Evolutionary conservation across 805 yeast genomes (phyloP).

Genomic region (Ogataea pignaliae): DNA sequence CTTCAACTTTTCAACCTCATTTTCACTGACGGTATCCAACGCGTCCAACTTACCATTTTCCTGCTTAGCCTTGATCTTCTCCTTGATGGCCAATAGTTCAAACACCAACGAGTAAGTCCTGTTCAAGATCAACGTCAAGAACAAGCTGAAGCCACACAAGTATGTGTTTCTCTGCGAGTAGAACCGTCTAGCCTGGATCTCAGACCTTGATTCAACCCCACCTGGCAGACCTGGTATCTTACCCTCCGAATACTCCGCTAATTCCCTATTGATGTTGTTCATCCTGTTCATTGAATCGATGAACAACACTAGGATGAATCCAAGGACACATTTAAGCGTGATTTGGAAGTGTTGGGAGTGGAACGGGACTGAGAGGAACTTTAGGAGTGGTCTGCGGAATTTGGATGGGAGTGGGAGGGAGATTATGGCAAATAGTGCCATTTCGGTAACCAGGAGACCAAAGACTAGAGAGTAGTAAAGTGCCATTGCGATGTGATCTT

Average conservation of each 20-base stretch:
- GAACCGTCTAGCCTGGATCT: conserved; percentile 84
- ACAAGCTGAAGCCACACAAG: conserved; percentile 90
- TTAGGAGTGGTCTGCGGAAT: conserved; percentile 63
- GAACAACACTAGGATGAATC: conserved; percentile 78
- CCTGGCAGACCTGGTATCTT: conserved; percentile 28
- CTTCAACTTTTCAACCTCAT: conserved; percentile 45
- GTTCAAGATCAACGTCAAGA: conserved; percentile 77
- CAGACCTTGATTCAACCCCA: conserved; percentile 60
- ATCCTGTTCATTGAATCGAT: conserved; percentile 87
- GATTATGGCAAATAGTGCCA: conserved; percentile 70
- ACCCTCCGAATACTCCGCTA: conserved; percentile 30
- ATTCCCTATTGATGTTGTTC: conserved; percentile 60
- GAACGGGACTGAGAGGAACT: conserved; percentile 63
- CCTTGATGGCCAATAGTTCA: conserved; percentile 65
- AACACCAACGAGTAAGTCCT: conserved; percentile 80
- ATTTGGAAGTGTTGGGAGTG: conserved; percentile 67
- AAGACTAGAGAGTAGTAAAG: conserved; percentile 43
- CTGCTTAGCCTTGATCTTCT: conserved; percentile 31
- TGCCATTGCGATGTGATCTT: conserved; percentile 24
- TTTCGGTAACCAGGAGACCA: conserved; percentile 70
- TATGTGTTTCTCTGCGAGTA: conserved; percentile 97
- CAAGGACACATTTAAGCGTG: conserved; percentile 74
- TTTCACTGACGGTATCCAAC: conserved; percentile 26
- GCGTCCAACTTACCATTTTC: conserved; percentile 9
- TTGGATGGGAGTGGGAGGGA: conserved; percentile 83